Percentiles rank a stretch among this genome's conserved stretches.
These are phyloP conservation scores for Yamagishiella unicocca DNA, from an alignment of 139 green algal species.

Conservation along the genomic window DNA sequence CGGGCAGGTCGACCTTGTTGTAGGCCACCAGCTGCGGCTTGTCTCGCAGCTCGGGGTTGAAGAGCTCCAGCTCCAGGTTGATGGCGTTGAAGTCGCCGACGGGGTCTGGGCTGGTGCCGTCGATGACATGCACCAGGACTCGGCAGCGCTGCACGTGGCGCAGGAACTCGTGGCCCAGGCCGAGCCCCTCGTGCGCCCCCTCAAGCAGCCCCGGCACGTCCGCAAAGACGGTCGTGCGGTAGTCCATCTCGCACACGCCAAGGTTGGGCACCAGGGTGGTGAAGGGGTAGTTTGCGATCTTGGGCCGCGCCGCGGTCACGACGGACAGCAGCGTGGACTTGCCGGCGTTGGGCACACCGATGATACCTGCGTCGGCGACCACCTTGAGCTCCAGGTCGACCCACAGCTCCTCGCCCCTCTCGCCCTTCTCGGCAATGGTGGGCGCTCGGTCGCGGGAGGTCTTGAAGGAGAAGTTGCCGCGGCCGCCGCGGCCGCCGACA, in stretches of 20 bases:
- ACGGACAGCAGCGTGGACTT: conserved; percentile 94
- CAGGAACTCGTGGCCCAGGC: conserved; percentile 97
- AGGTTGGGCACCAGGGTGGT: conserved; percentile 98
- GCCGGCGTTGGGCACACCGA: conserved; percentile 89
- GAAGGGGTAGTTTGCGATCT: conserved; percentile 98
- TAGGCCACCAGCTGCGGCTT: conserved; percentile 74
- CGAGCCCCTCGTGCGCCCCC: conserved; percentile 89
- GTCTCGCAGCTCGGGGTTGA: conserved; percentile 86
- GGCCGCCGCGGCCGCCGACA: conserved; percentile 88
- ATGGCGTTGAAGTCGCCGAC: conserved; percentile 92
- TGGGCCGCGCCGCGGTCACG: conserved; percentile 86
- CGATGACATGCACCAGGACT: conserved; percentile 94
- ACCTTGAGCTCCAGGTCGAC: conserved; percentile 94
- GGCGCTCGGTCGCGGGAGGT: conserved; percentile 87
- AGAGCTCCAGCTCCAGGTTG: conserved; percentile 92
- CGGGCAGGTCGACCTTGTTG: conserved; percentile 87
- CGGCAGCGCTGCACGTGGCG: conserved; percentile 73
- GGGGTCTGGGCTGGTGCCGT: conserved; percentile 92
- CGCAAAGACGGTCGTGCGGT: conserved; percentile 63
- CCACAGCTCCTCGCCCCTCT: conserved; percentile 79
- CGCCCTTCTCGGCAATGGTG: conserved; percentile 80
- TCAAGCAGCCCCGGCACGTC: conserved; percentile 96
- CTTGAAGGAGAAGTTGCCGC: conserved; percentile 97
- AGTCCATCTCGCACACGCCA: conserved; percentile 93
- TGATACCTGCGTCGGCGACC: conserved; percentile 96